phyloP scores from a whole-genome alignment of 2,329 filamentous ascomycete genomes.

The Lasiodiplodia gonubiensis region DNA sequence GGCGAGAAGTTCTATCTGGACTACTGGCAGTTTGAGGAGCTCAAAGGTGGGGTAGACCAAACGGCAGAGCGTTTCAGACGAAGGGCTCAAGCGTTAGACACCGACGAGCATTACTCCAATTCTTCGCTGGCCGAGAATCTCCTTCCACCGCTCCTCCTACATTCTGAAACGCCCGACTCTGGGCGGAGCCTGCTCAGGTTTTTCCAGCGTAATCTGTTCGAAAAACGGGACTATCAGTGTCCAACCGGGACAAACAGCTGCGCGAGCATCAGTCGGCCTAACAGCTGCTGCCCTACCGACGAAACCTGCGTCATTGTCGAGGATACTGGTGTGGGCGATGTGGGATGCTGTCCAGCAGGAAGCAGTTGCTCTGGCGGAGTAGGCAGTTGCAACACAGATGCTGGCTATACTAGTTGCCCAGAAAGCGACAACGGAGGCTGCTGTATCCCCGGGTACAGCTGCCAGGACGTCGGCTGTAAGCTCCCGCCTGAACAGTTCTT shows the following conservation, averaged over 20 bases:
- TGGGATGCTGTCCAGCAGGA: conserved; percentile 77
- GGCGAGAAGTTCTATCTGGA: conserved; percentile 76
- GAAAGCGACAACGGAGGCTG: conserved; percentile 73
- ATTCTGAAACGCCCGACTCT: conserved; percentile 47
- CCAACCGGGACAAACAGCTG: conserved; percentile 71
- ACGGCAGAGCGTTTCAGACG: conserved; percentile 31
- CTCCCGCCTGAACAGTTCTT: background rate
- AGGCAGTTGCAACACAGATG: conserved; percentile 59
- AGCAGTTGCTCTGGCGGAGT: conserved; percentile 68
- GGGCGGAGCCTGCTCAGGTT: conserved; percentile 31
- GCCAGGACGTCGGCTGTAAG: conserved; percentile 71
- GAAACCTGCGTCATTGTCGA: conserved; percentile 70
- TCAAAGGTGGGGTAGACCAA: conserved; percentile 30
- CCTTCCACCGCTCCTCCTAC: conserved; percentile 57
- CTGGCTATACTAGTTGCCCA: conserved; percentile 69
- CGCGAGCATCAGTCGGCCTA: conserved; percentile 65
- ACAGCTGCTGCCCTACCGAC: conserved; percentile 73
- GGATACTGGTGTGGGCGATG: conserved; percentile 67
- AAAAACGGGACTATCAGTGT: conserved; percentile 68
- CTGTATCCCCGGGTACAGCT: conserved; percentile 74
- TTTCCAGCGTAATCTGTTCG: conserved; percentile 43
- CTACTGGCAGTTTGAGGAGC: conserved; percentile 60
- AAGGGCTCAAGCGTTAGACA: conserved; percentile 49
- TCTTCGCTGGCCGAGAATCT: conserved; percentile 47
- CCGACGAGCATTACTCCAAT: conserved; percentile 36